Evolutionary conservation across 805 yeast genomes (phyloP).

Genomic region (Kodamaea jinghongensis): DNA sequence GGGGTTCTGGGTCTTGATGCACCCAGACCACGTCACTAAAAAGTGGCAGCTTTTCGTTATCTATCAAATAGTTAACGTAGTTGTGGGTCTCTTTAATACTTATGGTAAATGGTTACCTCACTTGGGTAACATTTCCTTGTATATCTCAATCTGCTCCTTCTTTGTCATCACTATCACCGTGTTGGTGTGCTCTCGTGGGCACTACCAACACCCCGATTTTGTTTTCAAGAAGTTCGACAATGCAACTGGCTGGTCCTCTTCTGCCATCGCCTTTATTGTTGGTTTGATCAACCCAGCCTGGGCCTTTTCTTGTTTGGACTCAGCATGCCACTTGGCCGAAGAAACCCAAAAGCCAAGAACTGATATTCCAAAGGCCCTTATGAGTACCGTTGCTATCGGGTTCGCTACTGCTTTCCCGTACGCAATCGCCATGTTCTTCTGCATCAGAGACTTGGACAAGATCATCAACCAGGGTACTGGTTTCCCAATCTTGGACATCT

Average conservation of each 20-base stretch:
- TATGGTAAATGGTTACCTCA: constrained; percentile 35
- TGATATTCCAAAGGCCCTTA: constrained; percentile 38
- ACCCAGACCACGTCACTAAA: constrained; percentile 32
- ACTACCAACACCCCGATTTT: constrained; percentile 28
- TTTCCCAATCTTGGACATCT: constrained; percentile 41
- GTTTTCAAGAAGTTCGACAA: constrained; percentile 24
- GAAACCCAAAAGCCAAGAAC: constrained; percentile 37
- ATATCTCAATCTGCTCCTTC: constrained; percentile 34
- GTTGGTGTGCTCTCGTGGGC: constrained; percentile 36
- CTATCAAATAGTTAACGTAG: constrained; percentile 34
- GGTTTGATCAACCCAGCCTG: constrained; percentile 39
- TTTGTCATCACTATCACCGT: constrained; percentile 36
- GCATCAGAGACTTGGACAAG: constrained; percentile 29
- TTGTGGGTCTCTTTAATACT: constrained; percentile 33
- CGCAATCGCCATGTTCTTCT: constrained; percentile 41
- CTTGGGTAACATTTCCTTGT: constrained; percentile 34
- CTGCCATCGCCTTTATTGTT: constrained; percentile 37
- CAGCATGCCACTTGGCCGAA: constrained; percentile 43
- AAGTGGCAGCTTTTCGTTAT: constrained; percentile 38
- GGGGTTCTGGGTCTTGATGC: constrained; percentile 36
- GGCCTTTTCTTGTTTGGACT: constrained; percentile 40
- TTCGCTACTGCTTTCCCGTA: constrained; percentile 38
- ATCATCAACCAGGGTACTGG: constrained; percentile 31
- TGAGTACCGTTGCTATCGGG: constrained; percentile 42
- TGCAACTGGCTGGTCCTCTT: constrained; percentile 28